Conservation (phyloP, 2,329 filamentous ascomycete species). For the Zarea fungicola region DNA sequence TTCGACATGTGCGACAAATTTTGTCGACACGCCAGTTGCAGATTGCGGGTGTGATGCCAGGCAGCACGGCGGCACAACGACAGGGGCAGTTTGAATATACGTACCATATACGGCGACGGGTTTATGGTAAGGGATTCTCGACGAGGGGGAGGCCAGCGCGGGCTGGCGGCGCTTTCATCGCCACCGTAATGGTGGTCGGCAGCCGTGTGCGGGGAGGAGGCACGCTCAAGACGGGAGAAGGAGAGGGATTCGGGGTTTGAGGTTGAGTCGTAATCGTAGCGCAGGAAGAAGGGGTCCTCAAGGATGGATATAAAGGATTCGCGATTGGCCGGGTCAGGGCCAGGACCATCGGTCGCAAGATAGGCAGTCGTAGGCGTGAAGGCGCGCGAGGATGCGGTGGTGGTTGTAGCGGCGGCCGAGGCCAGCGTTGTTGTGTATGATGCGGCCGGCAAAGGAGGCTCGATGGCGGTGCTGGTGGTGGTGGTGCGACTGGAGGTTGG, state of each 20-base stretch:
- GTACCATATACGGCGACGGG: slow-evolving; percentile 33
- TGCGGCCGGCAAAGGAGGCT: slow-evolving; percentile 2
- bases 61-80: neutral
- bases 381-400: slow-evolving; percentile 17
- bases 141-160: slow-evolving; percentile 40
- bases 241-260: slow-evolving; percentile 22
- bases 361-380: slow-evolving; percentile 8
- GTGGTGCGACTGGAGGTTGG: neutral
- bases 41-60: neutral
- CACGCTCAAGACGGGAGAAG: slow-evolving; percentile 6
- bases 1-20: neutral
- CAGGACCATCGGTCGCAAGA: slow-evolving; percentile 5
- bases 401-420: slow-evolving; percentile 1
- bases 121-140: slow-evolving; percentile 44
- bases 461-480: neutral
- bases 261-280: slow-evolving; percentile 32
- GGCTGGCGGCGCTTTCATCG: slow-evolving; percentile 35
- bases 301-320: slow-evolving; percentile 49
- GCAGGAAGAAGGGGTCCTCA: slow-evolving; percentile 52
- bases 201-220: neutral
- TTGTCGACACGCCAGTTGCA: slow-evolving; percentile 1
- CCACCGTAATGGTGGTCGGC: slow-evolving; percentile 20
- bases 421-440: neutral
- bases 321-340: slow-evolving; percentile 28
- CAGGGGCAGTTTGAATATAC: slow-evolving; percentile 13